These are phyloP conservation scores for Russula abietina DNA, from an alignment of 768 basidiomycete genomes.

Conservation along the genomic window DNA sequence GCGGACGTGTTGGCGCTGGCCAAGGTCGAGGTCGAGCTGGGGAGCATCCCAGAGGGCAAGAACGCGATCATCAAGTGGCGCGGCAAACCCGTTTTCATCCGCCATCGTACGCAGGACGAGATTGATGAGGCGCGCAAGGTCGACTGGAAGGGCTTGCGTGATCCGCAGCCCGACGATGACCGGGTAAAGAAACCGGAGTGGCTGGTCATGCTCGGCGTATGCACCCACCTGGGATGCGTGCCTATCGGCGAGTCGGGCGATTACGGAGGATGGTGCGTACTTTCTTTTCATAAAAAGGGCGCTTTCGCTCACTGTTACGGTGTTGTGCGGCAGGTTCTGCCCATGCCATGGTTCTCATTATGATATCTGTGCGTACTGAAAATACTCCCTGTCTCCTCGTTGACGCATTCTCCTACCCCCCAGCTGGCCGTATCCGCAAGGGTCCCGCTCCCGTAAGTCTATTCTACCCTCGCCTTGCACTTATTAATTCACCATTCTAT, in stretches of 20 bases:
- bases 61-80: conserved; percentile 98
- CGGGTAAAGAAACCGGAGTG: conserved; percentile 94
- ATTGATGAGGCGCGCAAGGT: conserved; percentile 84
- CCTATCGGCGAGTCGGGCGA: conserved; percentile 97
- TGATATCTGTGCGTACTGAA: conserved; percentile 70
- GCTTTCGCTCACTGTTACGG: not conserved
- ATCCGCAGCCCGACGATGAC: conserved; percentile 86
- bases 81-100: conserved; percentile 99
- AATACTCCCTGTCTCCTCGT: conserved; percentile 2
- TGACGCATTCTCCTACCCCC: conserved; percentile 21
- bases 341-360: conserved; percentile 99
- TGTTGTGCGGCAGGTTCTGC: conserved; percentile 63
- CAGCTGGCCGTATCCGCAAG: conserved; percentile 91
- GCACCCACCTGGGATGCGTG: conserved; percentile 98
- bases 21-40: conserved; percentile 93
- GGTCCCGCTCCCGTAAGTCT: conserved; percentile 87
- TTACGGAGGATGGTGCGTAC: conserved; percentile 89
- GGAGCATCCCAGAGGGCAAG: conserved; percentile 91
- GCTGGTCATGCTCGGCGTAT: conserved; percentile 88
- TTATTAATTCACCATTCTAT: conserved; percentile 19
- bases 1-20: conserved; percentile 97
- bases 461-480: not conserved
- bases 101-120: conserved; percentile 88
- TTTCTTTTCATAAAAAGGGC: not conserved
- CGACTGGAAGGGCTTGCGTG: conserved; percentile 84